Evolutionary conservation across 257 asterid genomes (phyloP).

Genomic region (Capsicum chinense): DNA sequence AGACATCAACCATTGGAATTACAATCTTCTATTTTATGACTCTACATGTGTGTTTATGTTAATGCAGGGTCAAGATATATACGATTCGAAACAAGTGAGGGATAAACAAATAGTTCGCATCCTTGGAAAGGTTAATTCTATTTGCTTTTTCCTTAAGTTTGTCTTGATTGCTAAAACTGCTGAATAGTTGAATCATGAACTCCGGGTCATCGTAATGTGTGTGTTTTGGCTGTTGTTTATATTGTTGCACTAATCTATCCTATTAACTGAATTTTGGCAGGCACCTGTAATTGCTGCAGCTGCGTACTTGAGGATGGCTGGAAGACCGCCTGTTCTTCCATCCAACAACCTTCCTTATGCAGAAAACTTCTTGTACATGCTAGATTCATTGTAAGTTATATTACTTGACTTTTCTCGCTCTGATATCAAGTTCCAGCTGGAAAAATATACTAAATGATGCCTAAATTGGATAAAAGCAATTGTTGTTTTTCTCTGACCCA

Average conservation of each 20-base stretch:
- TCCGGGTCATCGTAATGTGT: not conserved
- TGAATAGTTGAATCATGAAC: not conserved
- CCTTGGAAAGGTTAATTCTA: constrained; percentile 74
- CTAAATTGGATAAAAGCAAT: not conserved
- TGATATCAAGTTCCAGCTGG: not conserved
- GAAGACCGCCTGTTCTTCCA: constrained; percentile 97
- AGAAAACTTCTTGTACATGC: constrained; percentile 98
- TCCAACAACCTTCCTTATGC: constrained; percentile 86
- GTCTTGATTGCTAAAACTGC: constrained; percentile 15
- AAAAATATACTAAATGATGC: not conserved
- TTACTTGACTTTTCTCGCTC: constrained; percentile 24
- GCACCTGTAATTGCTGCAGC: constrained; percentile 99
- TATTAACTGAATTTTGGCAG: constrained; percentile 46
- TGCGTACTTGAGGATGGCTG: constrained; percentile 98
- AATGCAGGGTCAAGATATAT: constrained; percentile 80
- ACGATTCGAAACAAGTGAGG: constrained; percentile 84
- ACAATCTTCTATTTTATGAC: not conserved
- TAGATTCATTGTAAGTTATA: constrained; percentile 83
- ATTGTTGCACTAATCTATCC: not conserved
- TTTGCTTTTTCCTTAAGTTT: not conserved
- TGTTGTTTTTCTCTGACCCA: not conserved
- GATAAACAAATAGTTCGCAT: constrained; percentile 93
- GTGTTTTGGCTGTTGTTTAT: not conserved
- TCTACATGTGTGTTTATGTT: not conserved
- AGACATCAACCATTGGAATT: not conserved